Evolutionary conservation across 768 basidiomycete genomes (phyloP).

Genomic region (Cubamyces sp.): DNA sequence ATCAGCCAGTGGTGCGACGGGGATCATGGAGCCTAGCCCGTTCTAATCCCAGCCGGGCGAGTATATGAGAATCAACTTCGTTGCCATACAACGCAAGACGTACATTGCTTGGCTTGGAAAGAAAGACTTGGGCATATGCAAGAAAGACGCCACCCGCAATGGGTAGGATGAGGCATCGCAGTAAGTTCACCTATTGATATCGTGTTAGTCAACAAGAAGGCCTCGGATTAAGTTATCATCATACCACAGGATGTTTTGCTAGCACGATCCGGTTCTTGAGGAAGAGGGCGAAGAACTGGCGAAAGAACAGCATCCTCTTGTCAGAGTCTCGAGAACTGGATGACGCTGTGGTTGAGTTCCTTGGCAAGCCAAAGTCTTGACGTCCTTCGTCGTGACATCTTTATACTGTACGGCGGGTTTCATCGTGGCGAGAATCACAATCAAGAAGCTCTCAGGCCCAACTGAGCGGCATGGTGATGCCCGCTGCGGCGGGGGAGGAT

Average conservation of each 20-base stretch:
- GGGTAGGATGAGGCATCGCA: conserved; percentile 65
- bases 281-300: conserved; percentile 61
- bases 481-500: background rate
- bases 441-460: background rate
- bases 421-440: background rate
- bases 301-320: conserved; percentile 48
- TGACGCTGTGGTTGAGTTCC: background rate
- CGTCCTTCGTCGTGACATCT: too few species aligned
- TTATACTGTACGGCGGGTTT: too few species aligned
- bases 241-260: conserved; percentile 63
- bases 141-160: conserved; percentile 69
- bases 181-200: conserved; percentile 52
- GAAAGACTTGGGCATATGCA: conserved; percentile 63
- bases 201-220: conserved; percentile 3
- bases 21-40: conserved; percentile 59
- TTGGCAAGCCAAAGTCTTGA: too few species aligned
- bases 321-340: background rate
- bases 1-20: conserved; percentile 49
- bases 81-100: conserved; percentile 23
- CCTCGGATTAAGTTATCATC: conserved; percentile 24
- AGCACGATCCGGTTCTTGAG: conserved; percentile 79
- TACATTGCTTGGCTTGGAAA: conserved; percentile 62
- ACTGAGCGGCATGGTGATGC: background rate
- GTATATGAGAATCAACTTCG: too few species aligned
- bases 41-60: conserved; percentile 42